Conservation (phyloP, 108 stramenopile species). For the Nitzschia inconspicua region DNA sequence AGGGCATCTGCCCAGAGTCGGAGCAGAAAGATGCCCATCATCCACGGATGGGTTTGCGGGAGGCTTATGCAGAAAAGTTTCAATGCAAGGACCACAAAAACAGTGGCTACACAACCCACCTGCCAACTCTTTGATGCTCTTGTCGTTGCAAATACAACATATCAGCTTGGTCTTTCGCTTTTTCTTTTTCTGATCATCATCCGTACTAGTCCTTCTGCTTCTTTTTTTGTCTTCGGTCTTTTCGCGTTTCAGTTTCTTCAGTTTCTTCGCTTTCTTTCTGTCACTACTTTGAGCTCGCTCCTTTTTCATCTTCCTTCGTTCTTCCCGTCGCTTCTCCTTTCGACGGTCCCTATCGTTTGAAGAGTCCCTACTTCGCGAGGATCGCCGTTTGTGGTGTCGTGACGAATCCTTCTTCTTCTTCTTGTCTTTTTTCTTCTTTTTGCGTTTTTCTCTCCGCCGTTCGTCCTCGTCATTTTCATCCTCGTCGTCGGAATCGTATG, state of each 20-base stretch:
- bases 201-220: background rate
- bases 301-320: too few relatives aligned
- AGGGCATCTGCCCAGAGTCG: constrained; percentile 18
- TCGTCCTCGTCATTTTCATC: too few relatives aligned
- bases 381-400: too few relatives aligned
- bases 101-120: constrained; percentile 13
- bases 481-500: too few relatives aligned
- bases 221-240: background rate
- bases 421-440: too few relatives aligned
- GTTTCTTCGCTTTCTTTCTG: constrained; percentile 9
- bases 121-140: background rate
- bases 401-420: too few relatives aligned
- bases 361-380: too few relatives aligned
- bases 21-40: constrained; percentile 18
- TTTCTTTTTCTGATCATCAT: background rate
- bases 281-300: too few relatives aligned
- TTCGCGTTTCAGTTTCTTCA: background rate
- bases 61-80: constrained; percentile 8
- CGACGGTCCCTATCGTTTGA: too few relatives aligned
- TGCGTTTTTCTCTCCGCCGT: too few relatives aligned
- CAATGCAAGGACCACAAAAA: constrained; percentile 15
- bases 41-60: constrained; percentile 3
- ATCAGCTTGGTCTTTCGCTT: background rate
- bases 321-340: too few relatives aligned
- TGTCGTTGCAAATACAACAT: constrained; percentile 22